These are phyloP conservation scores for Clarireedia homoeocarpa DNA, from an alignment of 2,329 filamentous ascomycete genomes.

Conservation along the genomic window DNA sequence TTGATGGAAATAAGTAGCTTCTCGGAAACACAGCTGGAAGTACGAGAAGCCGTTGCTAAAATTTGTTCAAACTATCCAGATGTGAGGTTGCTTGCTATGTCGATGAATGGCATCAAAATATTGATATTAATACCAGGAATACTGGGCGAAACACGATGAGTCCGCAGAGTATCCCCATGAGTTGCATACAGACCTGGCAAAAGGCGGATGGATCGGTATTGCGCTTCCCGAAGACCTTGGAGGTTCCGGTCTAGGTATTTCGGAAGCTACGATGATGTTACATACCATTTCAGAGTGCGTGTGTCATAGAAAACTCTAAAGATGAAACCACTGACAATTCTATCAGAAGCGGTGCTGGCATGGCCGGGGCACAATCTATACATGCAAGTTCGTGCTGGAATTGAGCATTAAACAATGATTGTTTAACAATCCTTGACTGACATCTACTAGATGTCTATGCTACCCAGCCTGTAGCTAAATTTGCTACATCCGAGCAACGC, in stretches of 20 bases:
- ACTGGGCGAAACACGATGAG: conserved; percentile 70
- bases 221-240: conserved; percentile 68
- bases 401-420: not conserved
- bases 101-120: not conserved
- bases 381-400: conserved; percentile 40
- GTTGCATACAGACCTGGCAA: conserved; percentile 66
- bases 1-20: conserved; percentile 70
- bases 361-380: conserved; percentile 59
- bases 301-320: not conserved
- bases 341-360: conserved; percentile 62
- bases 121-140: conserved; percentile 36
- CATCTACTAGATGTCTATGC: conserved; percentile 51
- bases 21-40: conserved; percentile 62
- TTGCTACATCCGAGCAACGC: conserved; percentile 59
- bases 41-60: conserved; percentile 60
- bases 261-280: conserved; percentile 81
- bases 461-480: conserved; percentile 67
- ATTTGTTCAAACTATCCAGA: conserved; percentile 66
- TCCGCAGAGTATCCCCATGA: conserved; percentile 63
- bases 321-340: conserved; percentile 56
- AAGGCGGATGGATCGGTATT: conserved; percentile 75
- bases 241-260: conserved; percentile 68
- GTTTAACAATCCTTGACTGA: not conserved
- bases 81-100: conserved; percentile 20
- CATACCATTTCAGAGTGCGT: conserved; percentile 65